Base-by-base conservation (phyloP, 2,329 filamentous ascomycete species). In the Colletotrichum simmondsii region DNA sequence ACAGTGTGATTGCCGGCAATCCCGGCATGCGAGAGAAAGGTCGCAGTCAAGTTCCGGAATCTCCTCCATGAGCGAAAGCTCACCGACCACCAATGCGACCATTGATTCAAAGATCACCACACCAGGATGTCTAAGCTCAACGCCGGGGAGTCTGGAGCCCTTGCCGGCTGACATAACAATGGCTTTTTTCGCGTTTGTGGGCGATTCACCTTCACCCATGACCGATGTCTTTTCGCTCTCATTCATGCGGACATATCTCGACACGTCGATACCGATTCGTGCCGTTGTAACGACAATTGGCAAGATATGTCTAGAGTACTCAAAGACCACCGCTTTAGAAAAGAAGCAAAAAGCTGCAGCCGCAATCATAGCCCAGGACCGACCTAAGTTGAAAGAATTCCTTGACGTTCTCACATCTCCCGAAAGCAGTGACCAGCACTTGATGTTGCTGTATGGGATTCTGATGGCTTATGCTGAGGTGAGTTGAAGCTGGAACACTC, bases 181-280 rank as follows among this genome's bases (percentile, higher is more conserved):
- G 3, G 66, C 70, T 2, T 72, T 70, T 16, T 72, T 69, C 46
- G n/a, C 66, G 2, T 72, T 72, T 11, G 66, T 72, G 4, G 70
- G 70, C 5, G 65, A 72, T 7, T 70, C 60, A 4, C 54, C 60
- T 2, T 72, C 70, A 4, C 70, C 70, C 11, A 28, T 72, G 2
- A 72, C 65, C 5, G 70, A 72, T 42, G 32, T 72, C 2, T 72
- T 72, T 19, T 64, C 70, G 22, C 56, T 26, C 2, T 72, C 70
- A 11, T 72, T 72, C 10, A 30, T 72, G 16, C 52, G 28, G 16
- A 56, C 70, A 3, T 72, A 70, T 19, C 42, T 72, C 14, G 32
- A 60, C 4, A 70, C 53, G 3, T 72, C 60, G 5, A 37, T 70
- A 4, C 70, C 66, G 1, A 30, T 72, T 4, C 59, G 70, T 26